These are phyloP conservation scores for Sphagnum magellanicum DNA, from an alignment of 228 moss, liverwort and hornwort species.

Conservation along the genomic window DNA sequence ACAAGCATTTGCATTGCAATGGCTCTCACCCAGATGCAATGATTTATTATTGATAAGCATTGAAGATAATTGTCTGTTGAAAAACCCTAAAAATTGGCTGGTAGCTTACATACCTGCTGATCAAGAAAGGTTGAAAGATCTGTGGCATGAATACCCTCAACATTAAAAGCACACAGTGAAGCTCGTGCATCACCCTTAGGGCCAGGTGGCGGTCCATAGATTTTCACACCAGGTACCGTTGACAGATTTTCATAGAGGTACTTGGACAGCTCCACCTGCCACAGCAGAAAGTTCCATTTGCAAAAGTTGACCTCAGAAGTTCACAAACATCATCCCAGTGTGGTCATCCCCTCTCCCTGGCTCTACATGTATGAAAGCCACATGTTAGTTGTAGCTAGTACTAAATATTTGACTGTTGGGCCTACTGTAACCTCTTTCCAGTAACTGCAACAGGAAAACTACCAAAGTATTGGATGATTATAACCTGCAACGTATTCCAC, in stretches of 20 bases:
- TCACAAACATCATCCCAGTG: no score
- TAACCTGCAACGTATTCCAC: not conserved
- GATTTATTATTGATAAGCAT: no score
- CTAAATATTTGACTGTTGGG: no score
- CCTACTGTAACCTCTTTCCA: not conserved
- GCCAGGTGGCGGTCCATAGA: constrained; percentile 62
- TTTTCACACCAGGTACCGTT: constrained; percentile 41
- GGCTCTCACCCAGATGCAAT: no score
- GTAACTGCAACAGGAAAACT: not conserved
- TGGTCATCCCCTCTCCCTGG: no score
- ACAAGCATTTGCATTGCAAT: not conserved
- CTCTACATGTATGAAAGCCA: no score
- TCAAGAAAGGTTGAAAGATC: constrained; percentile 77
- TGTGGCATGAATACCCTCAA: constrained; percentile 57
- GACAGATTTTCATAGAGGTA: constrained; percentile 66
- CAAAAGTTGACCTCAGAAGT: no score
- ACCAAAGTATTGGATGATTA: not conserved
- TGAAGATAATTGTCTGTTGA: no score
- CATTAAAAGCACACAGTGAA: constrained; percentile 65
- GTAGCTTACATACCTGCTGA: constrained; percentile 40
- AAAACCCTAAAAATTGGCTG: no score
- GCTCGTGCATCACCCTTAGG: constrained; percentile 47
- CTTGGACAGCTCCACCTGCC: constrained; percentile 68
- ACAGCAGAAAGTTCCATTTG: not conserved
- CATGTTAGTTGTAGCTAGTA: no score